A percentile compares a stretch with the other conserved stretches of the same genome.
These are phyloP conservation scores for Cudoniella acicularis DNA, from an alignment of 495 filamentous ascomycete species.

Conservation along the genomic window DNA sequence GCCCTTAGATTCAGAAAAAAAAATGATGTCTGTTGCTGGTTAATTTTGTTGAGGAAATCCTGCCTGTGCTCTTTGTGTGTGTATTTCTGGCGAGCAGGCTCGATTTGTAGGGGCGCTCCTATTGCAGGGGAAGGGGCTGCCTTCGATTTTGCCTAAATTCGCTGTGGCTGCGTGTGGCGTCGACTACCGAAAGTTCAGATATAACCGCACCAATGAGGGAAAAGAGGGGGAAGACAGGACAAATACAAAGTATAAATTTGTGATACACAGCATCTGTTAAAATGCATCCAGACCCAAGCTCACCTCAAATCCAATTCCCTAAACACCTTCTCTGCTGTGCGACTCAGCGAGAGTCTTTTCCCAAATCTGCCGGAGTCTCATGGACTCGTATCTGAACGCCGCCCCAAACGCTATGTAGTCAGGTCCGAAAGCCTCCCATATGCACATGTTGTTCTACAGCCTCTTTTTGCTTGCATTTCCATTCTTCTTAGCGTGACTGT, in stretches of 20 bases:
- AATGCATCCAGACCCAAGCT: neutral
- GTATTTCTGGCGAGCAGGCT: neutral
- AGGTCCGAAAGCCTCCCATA: slow-evolving; percentile 3
- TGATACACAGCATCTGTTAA: slow-evolving; percentile 18
- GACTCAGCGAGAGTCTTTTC: slow-evolving; percentile 3
- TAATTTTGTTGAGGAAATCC: neutral
- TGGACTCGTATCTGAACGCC: slow-evolving; percentile 4
- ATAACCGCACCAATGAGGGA: slow-evolving; percentile 17
- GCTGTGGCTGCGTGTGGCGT: slow-evolving; percentile 13
- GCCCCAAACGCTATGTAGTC: neutral
- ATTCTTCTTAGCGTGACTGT: slow-evolving; percentile 13
- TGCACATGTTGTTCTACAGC: slow-evolving; percentile 14
- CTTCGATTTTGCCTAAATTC: slow-evolving; percentile 11
- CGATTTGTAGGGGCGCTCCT: neutral
- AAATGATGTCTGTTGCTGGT: neutral
- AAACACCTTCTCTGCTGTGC: slow-evolving; percentile 16
- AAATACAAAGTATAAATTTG: neutral
- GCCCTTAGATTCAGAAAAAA: neutral
- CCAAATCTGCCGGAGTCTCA: slow-evolving; percentile 3
- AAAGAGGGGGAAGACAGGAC: neutral
- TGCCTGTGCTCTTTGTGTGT: neutral
- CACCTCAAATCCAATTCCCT: neutral
- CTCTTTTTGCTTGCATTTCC: slow-evolving; percentile 21
- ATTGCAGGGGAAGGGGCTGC: neutral
- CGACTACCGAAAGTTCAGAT: neutral